A percentile compares a stretch with the other conserved stretches of the same genome.
phyloP scores from a whole-genome alignment of 371 early-diverging fungal genomes.

The Saksenaea oblongispora region DNA sequence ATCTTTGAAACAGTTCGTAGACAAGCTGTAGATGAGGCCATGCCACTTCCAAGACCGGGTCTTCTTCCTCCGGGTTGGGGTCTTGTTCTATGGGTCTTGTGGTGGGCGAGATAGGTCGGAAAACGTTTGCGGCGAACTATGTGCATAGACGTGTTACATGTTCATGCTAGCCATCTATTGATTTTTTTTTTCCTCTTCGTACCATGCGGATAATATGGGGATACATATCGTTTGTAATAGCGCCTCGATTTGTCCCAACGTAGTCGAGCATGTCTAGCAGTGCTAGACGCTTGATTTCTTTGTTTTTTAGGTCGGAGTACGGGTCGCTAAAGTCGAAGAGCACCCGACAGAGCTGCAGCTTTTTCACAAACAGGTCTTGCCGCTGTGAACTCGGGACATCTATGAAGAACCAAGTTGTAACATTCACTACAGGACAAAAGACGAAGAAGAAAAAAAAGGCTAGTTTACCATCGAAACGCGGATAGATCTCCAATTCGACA shows the following conservation, averaged over 20 bases:
- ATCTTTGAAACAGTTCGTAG: slow-evolving; percentile 94
- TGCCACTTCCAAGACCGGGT: slow-evolving; percentile 90
- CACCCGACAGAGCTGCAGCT: slow-evolving; percentile 87
- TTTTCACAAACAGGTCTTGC: slow-evolving; percentile 82
- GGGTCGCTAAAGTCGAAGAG: slow-evolving; percentile 95
- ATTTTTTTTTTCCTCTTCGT: slow-evolving; percentile 10
- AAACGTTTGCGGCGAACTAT: slow-evolving; percentile 88
- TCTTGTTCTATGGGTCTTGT: slow-evolving; percentile 66
- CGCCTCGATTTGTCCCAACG: slow-evolving; percentile 82
- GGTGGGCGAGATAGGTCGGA: slow-evolving; percentile 93
- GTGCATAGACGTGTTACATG: background rate
- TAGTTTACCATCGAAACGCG: slow-evolving; percentile 73
- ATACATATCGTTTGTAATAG: slow-evolving; percentile 86
- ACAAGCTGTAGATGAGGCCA: slow-evolving; percentile 98
- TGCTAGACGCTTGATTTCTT: slow-evolving; percentile 93
- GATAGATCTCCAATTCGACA: slow-evolving; percentile 78
- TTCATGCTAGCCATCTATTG: background rate
- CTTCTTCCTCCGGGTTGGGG: slow-evolving; percentile 97
- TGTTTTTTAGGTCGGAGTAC: slow-evolving; percentile 83
- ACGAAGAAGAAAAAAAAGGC: slow-evolving; percentile 1
- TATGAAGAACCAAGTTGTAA: slow-evolving; percentile 26
- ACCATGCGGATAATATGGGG: slow-evolving; percentile 94
- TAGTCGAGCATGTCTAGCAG: slow-evolving; percentile 92
- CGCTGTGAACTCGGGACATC: slow-evolving; percentile 78
- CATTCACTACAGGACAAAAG: too few relatives aligned